Evolutionary conservation across 2,329 filamentous ascomycete species (phyloP), one percentile per base, ranked within the genome.

Genomic region (Cryphonectria japonica): DNA sequence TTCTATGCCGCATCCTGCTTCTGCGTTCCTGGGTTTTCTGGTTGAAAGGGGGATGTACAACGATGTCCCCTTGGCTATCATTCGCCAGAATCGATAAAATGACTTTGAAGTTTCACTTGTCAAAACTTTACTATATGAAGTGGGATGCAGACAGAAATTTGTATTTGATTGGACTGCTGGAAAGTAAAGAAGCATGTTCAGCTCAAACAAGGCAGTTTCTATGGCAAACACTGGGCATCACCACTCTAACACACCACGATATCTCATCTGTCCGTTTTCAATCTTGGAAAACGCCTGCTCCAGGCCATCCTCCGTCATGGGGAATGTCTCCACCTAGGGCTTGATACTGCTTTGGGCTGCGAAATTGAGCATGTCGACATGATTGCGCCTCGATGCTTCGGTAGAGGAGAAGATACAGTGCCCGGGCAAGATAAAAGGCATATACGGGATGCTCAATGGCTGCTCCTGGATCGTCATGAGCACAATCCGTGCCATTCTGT

Each of bases 301-400:
- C 46, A 75, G 26, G 9, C 73, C 73, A 26, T 66, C 37, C n/a
- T 64, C 63, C 26, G 66, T 74, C 72, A 75, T 75, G 2, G 72
- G 69, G 19, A 74, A 75, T n/a, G 60, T 61, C 57, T 74, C 72
- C n/a, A 74, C 64, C 67, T 67, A 71, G 2, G 73, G 72, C 50
- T 63, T 69, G 59, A 75, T 71, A 3, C 67, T 43, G 59, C 74
- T 70, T 7, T 66, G 68, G n/a, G 73, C 70, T n/a, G 69, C 71
- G 50, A 75, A 75, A 26, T 66, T 50, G 19, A 75, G 66, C 71
- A 72, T 73, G 5, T 67, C 67, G 26, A 68, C 52, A 22, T 74
- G 73, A 11, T 75, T 75, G n/a, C 67, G 69, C 22, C 68, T 67
- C 34, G 73, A 73, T 1, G 73, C 72, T 32, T 71, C 72, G 16